Conservation (phyloP, 148 eudicot species). For the Rhododendron griersonianum region DNA sequence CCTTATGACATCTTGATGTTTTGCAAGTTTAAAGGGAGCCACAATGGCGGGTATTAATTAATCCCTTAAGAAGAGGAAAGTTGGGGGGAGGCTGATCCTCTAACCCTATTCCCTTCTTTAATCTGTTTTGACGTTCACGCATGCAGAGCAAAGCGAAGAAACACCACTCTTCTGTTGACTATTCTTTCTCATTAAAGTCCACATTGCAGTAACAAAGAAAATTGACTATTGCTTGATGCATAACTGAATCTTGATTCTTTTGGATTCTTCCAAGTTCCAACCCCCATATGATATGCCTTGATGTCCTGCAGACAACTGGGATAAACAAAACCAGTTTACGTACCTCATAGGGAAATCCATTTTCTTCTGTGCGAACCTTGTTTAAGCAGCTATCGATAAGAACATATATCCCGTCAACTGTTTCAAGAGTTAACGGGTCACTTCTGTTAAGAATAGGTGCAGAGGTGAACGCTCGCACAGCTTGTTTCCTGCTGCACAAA, state of each 20-base stretch:
- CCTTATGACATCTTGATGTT: neutral
- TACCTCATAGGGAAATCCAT: conserved; percentile 63
- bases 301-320: neutral
- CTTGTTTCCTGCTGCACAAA: conserved; percentile 26
- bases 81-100: neutral
- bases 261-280: neutral
- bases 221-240: neutral
- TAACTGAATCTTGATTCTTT: neutral
- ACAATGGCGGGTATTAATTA: neutral
- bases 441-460: conserved; percentile 41
- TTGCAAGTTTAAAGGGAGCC: neutral
- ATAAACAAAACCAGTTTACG: conserved; percentile 1
- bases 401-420: conserved; percentile 46
- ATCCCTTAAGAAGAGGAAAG: neutral
- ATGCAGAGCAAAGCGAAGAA: too few relatives aligned
- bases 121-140: neutral
- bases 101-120: neutral
- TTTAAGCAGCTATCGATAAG: conserved; percentile 34
- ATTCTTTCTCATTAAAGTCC: neutral
- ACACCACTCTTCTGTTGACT: neutral
- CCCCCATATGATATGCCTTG: neutral
- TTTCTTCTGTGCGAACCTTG: conserved; percentile 37
- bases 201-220: neutral
- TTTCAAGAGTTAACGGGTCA: conserved; percentile 44
- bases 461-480: conserved; percentile 38